Evolutionary conservation across 257 asterid genomes (phyloP), one percentile per base, ranked within the genome.

Genomic region (Solanum chiquidenum): DNA sequence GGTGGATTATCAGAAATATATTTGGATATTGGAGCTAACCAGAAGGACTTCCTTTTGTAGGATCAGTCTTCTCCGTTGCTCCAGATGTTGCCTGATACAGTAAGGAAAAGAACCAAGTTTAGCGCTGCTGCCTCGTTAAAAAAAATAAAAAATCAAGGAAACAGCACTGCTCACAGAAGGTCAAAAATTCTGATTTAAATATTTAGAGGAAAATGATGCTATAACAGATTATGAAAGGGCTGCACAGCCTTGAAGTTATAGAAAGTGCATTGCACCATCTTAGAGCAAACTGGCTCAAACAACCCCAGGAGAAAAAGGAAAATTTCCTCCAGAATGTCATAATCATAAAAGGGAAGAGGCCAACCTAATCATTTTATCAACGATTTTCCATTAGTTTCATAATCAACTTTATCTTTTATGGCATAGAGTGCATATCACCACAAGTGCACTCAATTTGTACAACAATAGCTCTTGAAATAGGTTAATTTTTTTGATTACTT

Each of bases 41-140:
- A 88, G 98, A 88, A 90, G 96, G 71, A 85, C 92, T 93, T 80
- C 94, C 93, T 58, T 66, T 44, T n/a, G 95, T 92, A 69, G 92
- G 49, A 86, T 76, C 88, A 89, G 64, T 91, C 77, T 38, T 91
- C 84, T 88, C 95, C 80, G 85, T 92, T 74, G 94, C 79, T 83
- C 93, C 91, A 83, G 98, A 71, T 69, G 92, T 58, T 83, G 89
- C 94, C 99, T 96, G 93, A 33, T 87, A 88, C 91, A 83, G 83
- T 73, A 84, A 40, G 87, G 88, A 58, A 87, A 49, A 58, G 35
- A 12, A 49, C 5, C 71, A 52, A 83, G n/a, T n/a, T 66, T 7
- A 80, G 85, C 25, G 2, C 68, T 46, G 42, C 68, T 14, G 27
- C 66, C 8, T 46, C 6, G 27, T 46, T 33, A 8, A 9, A 80